phyloP scores from a whole-genome alignment of 768 basidiomycete species.

The Holtermanniella nyarrowii region DNA sequence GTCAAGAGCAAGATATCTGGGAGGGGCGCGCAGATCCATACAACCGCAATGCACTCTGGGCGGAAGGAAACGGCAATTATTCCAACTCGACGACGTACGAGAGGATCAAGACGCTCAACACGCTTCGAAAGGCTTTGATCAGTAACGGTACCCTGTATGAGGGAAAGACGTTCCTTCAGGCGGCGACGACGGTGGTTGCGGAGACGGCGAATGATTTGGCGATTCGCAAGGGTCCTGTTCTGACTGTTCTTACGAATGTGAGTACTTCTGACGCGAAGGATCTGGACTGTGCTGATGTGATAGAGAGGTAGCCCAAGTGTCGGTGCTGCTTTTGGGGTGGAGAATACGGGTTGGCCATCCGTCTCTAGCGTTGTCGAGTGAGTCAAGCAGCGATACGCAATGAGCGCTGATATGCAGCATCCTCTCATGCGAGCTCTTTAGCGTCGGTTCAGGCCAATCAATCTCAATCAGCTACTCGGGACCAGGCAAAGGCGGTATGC shows the following conservation, averaged over 20 bases:
- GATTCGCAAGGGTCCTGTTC: slow-evolving; percentile 33
- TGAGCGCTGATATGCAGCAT: slow-evolving; percentile 12
- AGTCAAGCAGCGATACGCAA: slow-evolving; percentile 1
- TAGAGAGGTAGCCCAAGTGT: slow-evolving; percentile 29
- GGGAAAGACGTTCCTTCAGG: slow-evolving; percentile 26
- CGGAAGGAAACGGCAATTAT: slow-evolving; percentile 22
- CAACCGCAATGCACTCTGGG: slow-evolving; percentile 35
- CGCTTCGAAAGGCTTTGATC: slow-evolving; percentile 29
- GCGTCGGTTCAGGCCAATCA: slow-evolving; percentile 22
- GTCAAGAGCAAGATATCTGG: slow-evolving; percentile 35
- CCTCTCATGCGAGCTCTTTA: slow-evolving; percentile 26
- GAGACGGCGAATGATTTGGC: slow-evolving; percentile 27
- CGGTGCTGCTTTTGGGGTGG: slow-evolving; percentile 23
- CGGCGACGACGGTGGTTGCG: slow-evolving; percentile 15
- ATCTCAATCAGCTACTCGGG: slow-evolving; percentile 30
- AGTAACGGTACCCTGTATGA: slow-evolving; percentile 18
- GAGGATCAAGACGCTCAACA: slow-evolving; percentile 27
- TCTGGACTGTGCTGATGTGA: background rate
- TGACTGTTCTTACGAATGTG: slow-evolving; percentile 36
- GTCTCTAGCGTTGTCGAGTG: slow-evolving; percentile 33
- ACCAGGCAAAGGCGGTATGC: slow-evolving; percentile 33
- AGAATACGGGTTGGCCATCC: slow-evolving; percentile 21
- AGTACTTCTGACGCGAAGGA: slow-evolving; percentile 3
- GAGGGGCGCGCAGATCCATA: slow-evolving; percentile 29
- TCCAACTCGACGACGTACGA: slow-evolving; percentile 30